Conservation (phyloP, 129 eudicot genomes). For the Flaveria trinervia region DNA sequence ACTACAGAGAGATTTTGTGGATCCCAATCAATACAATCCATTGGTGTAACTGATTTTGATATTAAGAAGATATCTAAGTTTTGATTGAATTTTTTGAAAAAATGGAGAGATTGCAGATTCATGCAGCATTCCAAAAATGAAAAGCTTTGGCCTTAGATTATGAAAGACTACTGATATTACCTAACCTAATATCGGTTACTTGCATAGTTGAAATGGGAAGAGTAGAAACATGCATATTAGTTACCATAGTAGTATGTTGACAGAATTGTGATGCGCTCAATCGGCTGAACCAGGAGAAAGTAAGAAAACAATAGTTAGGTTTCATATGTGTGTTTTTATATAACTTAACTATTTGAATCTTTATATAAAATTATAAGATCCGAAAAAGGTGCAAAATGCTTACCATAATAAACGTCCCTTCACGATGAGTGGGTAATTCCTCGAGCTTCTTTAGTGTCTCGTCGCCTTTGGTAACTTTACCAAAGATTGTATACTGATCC, state of each 20-base stretch:
- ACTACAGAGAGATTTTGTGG: neutral
- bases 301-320: neutral
- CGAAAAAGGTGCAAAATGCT: conserved; percentile 18
- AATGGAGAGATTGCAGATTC: neutral
- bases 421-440: conserved; percentile 93
- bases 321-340: neutral
- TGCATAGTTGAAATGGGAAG: neutral
- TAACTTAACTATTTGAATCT: neutral
- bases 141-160: neutral
- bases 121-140: neutral
- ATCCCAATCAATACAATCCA: neutral
- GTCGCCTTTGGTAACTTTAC: conserved; percentile 95
- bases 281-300: conserved; percentile 52
- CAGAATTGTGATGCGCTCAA: conserved; percentile 79
- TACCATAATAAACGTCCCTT: conserved; percentile 98
- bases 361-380: conserved; percentile 14
- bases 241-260: conserved; percentile 94
- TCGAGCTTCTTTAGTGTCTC: conserved; percentile 91
- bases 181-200: neutral
- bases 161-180: neutral
- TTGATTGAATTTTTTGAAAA: neutral
- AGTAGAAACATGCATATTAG: conserved; percentile 32
- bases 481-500: conserved; percentile 89
- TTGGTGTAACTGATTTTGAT: neutral
- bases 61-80: neutral